Percentiles rank a stretch among this genome's conserved stretches.
These are phyloP conservation scores for Calonectria ilicicola DNA, from an alignment of 2,329 filamentous ascomycete species.

Conservation along the genomic window DNA sequence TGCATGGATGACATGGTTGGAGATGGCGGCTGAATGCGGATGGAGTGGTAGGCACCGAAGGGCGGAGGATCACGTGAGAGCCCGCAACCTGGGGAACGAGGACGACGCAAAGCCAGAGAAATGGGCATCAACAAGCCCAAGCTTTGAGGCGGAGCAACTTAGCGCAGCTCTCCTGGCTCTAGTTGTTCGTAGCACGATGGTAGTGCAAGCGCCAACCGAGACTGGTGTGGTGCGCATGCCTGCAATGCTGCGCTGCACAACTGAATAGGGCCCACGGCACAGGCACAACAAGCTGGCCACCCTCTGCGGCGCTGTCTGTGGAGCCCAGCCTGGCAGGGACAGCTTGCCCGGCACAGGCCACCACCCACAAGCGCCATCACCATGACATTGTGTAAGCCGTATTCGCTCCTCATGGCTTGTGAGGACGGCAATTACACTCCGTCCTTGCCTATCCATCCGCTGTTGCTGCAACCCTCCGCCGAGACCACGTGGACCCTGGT, in stretches of 20 bases:
- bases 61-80: conserved; percentile 21
- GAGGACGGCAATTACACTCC: not conserved
- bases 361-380: not conserved
- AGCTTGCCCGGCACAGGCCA: not conserved
- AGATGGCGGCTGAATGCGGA: conserved; percentile 24
- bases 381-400: not conserved
- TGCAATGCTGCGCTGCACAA: not conserved
- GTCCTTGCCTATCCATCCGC: not conserved
- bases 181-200: not conserved
- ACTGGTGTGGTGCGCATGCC: conserved; percentile 5
- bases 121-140: conserved; percentile 14
- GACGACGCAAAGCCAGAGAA: conserved; percentile 10
- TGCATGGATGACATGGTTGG: conserved; percentile 23
- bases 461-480: not conserved
- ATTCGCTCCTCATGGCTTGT: not conserved
- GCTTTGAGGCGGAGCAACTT: conserved; percentile 24
- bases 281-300: not conserved
- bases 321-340: not conserved
- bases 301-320: not conserved
- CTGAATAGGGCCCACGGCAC: not conserved
- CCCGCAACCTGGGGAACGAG: not conserved
- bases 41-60: not conserved
- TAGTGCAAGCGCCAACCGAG: conserved; percentile 7
- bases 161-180: conserved; percentile 4
- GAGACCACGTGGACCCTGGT: conserved; percentile 3